These are phyloP conservation scores for Paracoccidioides brasiliensis DNA, from an alignment of 2,329 filamentous ascomycete species.

Conservation along the genomic window DNA sequence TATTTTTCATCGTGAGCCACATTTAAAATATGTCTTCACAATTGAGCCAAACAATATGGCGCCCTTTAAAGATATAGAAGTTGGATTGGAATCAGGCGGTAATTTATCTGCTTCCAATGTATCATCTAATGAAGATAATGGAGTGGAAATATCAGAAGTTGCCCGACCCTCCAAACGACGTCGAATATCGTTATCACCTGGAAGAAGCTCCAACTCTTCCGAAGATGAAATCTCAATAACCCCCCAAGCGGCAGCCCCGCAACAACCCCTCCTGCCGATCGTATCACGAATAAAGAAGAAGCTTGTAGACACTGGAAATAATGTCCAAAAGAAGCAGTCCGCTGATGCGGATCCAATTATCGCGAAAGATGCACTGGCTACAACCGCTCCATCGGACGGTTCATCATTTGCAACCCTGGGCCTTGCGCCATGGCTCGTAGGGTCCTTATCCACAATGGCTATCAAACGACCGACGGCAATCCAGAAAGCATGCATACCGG, in stretches of 20 bases:
- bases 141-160: conserved; percentile 4
- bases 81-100: conserved; percentile 14
- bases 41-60: conserved; percentile 16
- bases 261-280: conserved; percentile 21
- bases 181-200: conserved; percentile 26
- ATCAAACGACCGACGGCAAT: conserved; percentile 85
- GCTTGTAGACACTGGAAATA: conserved; percentile 7
- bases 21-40: neutral
- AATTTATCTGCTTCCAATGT: neutral
- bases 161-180: conserved; percentile 26
- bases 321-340: conserved; percentile 9
- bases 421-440: conserved; percentile 76
- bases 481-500: conserved; percentile 83
- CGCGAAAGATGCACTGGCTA: conserved; percentile 26
- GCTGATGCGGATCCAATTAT: conserved; percentile 21
- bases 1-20: neutral
- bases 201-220: neutral
- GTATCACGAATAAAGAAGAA: conserved; percentile 33
- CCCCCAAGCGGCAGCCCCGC: conserved; percentile 9
- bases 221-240: neutral
- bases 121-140: neutral
- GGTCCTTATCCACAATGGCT: conserved; percentile 61
- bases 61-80: conserved; percentile 14
- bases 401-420: conserved; percentile 54
- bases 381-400: conserved; percentile 32